These are phyloP conservation scores for Salix udensis DNA, from an alignment of 345 rosid species.

Conservation along the genomic window DNA sequence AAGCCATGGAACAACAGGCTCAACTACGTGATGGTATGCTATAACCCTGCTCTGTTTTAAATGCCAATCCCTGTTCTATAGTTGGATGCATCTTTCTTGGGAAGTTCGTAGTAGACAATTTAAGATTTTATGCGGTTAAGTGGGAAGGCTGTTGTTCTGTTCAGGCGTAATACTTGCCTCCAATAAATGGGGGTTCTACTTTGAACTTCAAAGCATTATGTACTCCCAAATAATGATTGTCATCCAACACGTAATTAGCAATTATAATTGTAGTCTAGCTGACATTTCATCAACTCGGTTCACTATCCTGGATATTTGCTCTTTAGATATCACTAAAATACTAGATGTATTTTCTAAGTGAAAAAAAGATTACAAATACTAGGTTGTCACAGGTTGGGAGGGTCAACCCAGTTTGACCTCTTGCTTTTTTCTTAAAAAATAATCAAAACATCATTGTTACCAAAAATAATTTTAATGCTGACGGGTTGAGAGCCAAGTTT, in stretches of 20 bases:
- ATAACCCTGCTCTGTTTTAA: neutral
- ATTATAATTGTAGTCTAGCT: neutral
- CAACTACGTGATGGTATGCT: slow-evolving; percentile 74
- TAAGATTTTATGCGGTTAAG: neutral
- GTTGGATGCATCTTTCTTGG: neutral
- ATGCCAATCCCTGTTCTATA: neutral
- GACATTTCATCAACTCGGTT: neutral
- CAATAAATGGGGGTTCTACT: neutral
- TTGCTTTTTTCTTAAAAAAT: too few relatives aligned
- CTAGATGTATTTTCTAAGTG: neutral
- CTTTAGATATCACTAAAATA: neutral
- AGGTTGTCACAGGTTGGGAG: too few relatives aligned
- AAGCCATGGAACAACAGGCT: slow-evolving; percentile 90
- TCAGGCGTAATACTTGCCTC: neutral
- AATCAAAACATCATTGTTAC: too few relatives aligned
- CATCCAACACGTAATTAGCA: neutral
- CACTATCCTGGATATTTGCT: neutral
- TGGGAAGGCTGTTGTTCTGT: neutral
- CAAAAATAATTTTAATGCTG: too few relatives aligned
- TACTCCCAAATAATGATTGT: neutral
- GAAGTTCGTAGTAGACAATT: neutral
- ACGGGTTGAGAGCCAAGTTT: too few relatives aligned
- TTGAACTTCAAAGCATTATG: neutral
- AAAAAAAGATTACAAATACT: too few relatives aligned
- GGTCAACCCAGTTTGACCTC: too few relatives aligned